These are phyloP conservation scores for Xanthoceras sorbifolium DNA, from an alignment of 345 rosid species.

Conservation along the genomic window DNA sequence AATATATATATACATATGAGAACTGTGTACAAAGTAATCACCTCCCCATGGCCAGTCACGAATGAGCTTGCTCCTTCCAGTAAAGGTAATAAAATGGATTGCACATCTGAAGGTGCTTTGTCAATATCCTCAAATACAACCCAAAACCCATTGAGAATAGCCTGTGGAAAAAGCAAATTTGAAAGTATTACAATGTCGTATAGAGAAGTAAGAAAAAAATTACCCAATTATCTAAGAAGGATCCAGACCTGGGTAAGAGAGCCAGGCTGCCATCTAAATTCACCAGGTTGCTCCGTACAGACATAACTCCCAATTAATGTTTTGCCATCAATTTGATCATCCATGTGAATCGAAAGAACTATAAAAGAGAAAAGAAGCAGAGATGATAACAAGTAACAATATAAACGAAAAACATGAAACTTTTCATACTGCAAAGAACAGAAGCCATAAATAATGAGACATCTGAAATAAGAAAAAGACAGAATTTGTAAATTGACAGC, in stretches of 20 bases:
- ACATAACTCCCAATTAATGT: conserved; percentile 90
- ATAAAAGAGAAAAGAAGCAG: not conserved
- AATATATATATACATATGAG: not conserved
- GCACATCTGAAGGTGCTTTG: conserved; percentile 89
- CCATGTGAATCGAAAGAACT: conserved; percentile 90
- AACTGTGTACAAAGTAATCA: conserved; percentile 18
- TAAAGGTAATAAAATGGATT: conserved; percentile 74
- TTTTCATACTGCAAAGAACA: not conserved
- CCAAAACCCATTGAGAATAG: conserved; percentile 82
- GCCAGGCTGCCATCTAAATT: conserved; percentile 98
- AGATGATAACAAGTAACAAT: not conserved
- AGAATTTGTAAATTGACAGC: not conserved
- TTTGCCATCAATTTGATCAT: conserved; percentile 97
- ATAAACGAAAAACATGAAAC: not conserved
- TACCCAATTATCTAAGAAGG: not conserved
- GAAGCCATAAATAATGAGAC: not conserved
- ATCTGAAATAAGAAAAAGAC: not conserved
- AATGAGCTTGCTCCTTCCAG: conserved; percentile 78
- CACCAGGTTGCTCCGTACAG: conserved; percentile 94
- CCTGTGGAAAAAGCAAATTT: conserved; percentile 44
- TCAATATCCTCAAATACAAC: conserved; percentile 95
- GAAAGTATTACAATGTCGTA: not conserved
- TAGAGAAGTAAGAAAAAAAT: conserved; percentile 18
- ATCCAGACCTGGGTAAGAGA: conserved; percentile 86
- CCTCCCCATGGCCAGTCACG: conserved; percentile 80